Base-by-base conservation (phyloP, 441 rosid species). In the Pelargonium australe region DNA sequence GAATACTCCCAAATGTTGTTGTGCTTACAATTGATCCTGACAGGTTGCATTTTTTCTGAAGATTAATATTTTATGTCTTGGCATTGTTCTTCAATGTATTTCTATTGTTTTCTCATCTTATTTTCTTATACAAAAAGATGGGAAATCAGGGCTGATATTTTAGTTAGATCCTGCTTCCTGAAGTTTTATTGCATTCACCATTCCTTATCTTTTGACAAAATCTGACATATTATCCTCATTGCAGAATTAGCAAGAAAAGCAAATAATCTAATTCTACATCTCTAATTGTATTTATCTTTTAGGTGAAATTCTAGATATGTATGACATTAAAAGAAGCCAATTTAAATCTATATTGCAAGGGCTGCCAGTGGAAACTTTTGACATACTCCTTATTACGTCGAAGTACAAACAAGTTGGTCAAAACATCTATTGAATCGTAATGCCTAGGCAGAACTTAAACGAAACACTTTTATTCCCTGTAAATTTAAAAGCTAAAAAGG, bases 1-100 rank as follows among this genome's bases (percentile, higher is more conserved):
- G 95, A 78, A 83, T 95, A 81, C 96, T 95, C 73, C 99, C 99
- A 1, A 92, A 82, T 75, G 76, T 92, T 75, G 95, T 92, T 77
- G 83, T 89, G 64, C 89, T 95, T 73, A 92, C 93, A 55, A 84
- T 95, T 78, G 99, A 95, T 83, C 86, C 91, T 77, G 98, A 95
- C 88, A 85, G 97, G 99, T 91, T 75, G 66, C 47, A 53, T 75
- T 61, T 74, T 74, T 70, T 12, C 63, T 19, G 57, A 72, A 25
- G 49, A 5, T 16, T 61, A 67, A 64, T 67, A 14, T 67, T 64
- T 65, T 10, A 19, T 11, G 55, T 13, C 69, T 45, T 8, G 70
- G 13, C 75, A 63, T 45, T 43, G 61, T 72, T 17, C 37, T 51
- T 67, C 12, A 11, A 12, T 66, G 20, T 20, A 16, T 1, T 41